Evolutionary conservation across 2,329 filamentous ascomycete genomes (phyloP).

Genomic region (Hymenoscyphus albidus): DNA sequence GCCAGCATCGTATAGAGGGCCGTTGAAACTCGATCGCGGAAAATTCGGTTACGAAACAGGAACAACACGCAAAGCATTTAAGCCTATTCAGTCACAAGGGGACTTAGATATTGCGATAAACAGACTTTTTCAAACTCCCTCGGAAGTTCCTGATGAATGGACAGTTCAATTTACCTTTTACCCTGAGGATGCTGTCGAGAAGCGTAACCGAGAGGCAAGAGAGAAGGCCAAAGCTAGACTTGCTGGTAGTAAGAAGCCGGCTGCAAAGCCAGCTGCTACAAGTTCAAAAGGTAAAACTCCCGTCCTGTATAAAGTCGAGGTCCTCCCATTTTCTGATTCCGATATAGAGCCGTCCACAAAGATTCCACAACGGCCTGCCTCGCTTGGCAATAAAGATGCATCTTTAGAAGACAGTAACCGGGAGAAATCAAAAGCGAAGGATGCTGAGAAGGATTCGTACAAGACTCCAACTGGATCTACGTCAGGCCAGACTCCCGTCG

Average conservation of each 20-base stretch:
- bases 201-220: neutral
- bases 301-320: neutral
- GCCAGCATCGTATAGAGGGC: neutral
- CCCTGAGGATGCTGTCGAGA: neutral
- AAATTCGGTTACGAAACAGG: conserved; percentile 2
- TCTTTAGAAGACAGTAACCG: too few relatives aligned
- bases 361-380: too few relatives aligned
- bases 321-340: neutral
- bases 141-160: neutral
- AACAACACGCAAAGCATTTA: neutral
- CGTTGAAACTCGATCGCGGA: neutral
- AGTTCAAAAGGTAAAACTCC: neutral
- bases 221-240: neutral
- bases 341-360: neutral
- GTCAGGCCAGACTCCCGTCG: too few relatives aligned
- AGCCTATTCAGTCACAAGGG: neutral
- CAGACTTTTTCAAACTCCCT: neutral
- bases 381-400: too few relatives aligned
- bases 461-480: too few relatives aligned
- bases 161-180: neutral
- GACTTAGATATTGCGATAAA: neutral
- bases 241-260: neutral
- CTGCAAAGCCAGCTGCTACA: neutral
- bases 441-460: too few relatives aligned
- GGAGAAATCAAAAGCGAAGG: too few relatives aligned